Percentiles rank a stretch among this genome's conserved stretches.
These are phyloP conservation scores for Phytophthora citricola DNA, from an alignment of 352 stramenopile species.

Conservation along the genomic window DNA sequence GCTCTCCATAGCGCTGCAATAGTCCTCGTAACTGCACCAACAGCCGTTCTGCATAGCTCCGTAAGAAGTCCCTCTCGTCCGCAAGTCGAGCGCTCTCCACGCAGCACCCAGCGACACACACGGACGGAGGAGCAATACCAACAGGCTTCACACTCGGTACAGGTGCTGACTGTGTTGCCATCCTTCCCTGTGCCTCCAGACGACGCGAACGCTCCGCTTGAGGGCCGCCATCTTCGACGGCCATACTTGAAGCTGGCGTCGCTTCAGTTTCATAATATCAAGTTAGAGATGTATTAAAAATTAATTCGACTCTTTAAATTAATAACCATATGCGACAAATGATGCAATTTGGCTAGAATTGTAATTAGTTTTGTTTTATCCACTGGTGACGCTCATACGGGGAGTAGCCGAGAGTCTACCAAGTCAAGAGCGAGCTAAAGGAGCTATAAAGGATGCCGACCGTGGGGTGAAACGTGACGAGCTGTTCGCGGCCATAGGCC, in stretches of 20 bases:
- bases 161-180: conserved; percentile 3
- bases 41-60: conserved; percentile 70
- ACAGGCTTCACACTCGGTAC: not conserved
- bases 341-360: too few species aligned
- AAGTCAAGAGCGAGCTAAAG: conserved; percentile 2
- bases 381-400: conserved; percentile 34
- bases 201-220: conserved; percentile 45
- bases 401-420: conserved; percentile 15
- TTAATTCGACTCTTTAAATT: too few species aligned
- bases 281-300: too few species aligned
- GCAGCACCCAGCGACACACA: conserved; percentile 35
- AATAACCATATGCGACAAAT: not conserved
- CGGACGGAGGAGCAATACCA: not conserved
- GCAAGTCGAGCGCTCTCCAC: conserved; percentile 51
- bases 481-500: conserved; percentile 97
- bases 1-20: conserved; percentile 72
- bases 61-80: conserved; percentile 74
- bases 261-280: conserved; percentile 14
- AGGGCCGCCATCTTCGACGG: conserved; percentile 21
- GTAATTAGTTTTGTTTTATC: conserved; percentile 6
- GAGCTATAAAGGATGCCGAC: conserved; percentile 94
- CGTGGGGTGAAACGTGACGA: conserved; percentile 96
- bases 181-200: conserved; percentile 37
- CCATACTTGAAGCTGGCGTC: conserved; percentile 28
- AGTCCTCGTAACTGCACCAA: conserved; percentile 64